Evolutionary conservation across 2,329 filamentous ascomycete species (phyloP).

Genomic region (Hypoxylon sp.): DNA sequence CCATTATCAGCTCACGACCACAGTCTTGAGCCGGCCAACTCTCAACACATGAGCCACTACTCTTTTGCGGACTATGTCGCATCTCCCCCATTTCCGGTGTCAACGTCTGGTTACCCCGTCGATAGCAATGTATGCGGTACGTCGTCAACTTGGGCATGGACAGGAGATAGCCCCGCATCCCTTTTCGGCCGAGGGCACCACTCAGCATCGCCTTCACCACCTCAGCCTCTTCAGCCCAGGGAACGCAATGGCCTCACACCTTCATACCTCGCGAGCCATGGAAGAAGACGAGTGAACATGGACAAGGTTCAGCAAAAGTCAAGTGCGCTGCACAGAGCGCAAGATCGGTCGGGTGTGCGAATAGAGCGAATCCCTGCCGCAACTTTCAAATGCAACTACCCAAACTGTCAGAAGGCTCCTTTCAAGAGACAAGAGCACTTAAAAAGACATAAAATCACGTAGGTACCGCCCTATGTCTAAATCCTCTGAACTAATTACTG

Average conservation of each 20-base stretch:
- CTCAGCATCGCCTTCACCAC: conserved; percentile 34
- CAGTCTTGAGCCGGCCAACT: conserved; percentile 32
- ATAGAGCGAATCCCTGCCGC: conserved; percentile 45
- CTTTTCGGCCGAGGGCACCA: conserved; percentile 38
- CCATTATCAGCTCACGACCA: conserved; percentile 32
- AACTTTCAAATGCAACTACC: conserved; percentile 58
- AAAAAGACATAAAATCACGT: conserved; percentile 67
- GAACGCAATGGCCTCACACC: conserved; percentile 33
- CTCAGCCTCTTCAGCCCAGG: conserved; percentile 49
- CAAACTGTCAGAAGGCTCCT: conserved; percentile 56
- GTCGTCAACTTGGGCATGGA: conserved; percentile 40
- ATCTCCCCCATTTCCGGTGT: conserved; percentile 38
- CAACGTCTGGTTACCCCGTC: conserved; percentile 38
- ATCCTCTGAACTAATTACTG: conserved; percentile 34
- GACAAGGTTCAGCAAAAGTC: conserved; percentile 59
- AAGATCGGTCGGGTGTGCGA: conserved; percentile 44
- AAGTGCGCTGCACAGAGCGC: conserved; percentile 57
- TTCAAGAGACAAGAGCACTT: conserved; percentile 67
- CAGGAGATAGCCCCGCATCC: conserved; percentile 35
- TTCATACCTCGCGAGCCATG: conserved; percentile 44
- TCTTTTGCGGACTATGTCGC: conserved; percentile 40
- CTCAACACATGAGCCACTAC: conserved; percentile 36
- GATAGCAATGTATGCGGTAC: conserved; percentile 27
- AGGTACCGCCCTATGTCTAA: conserved; percentile 23
- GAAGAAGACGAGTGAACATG: conserved; percentile 56